Evolutionary conservation across 2,329 filamentous ascomycete species (phyloP).

Genomic region (Nemania bipapillata): DNA sequence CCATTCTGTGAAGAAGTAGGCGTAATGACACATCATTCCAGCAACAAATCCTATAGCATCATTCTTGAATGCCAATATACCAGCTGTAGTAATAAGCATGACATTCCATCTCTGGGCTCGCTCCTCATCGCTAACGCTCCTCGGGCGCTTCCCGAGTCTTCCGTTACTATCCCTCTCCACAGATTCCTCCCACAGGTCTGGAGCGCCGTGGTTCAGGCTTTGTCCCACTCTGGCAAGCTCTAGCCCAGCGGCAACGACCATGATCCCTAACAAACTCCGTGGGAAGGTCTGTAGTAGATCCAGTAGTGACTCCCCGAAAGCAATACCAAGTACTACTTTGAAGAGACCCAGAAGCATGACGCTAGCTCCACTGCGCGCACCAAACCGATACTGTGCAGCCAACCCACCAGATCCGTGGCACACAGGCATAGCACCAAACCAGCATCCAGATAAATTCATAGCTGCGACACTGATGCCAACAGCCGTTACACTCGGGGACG

Average conservation of each 20-base stretch:
- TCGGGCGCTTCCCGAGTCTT: slow-evolving; percentile 53
- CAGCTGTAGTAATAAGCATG: slow-evolving; percentile 87
- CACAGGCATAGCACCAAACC: slow-evolving; percentile 91
- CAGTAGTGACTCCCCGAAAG: slow-evolving; percentile 79
- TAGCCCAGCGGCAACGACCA: slow-evolving; percentile 89
- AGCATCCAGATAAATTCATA: slow-evolving; percentile 87
- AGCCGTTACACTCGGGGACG: slow-evolving; percentile 75
- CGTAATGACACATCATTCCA: slow-evolving; percentile 81
- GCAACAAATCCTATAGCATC: slow-evolving; percentile 87
- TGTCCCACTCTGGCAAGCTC: slow-evolving; percentile 88
- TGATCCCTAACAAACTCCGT: slow-evolving; percentile 79
- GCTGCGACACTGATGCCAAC: slow-evolving; percentile 82
- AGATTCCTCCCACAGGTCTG: slow-evolving; percentile 60
- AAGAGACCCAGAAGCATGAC: slow-evolving; percentile 80
- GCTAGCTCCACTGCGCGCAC: slow-evolving; percentile 85
- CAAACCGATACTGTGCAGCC: slow-evolving; percentile 90
- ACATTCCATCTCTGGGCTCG: slow-evolving; percentile 82
- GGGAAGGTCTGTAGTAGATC: slow-evolving; percentile 78
- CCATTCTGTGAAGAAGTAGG: slow-evolving; percentile 64
- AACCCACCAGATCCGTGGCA: slow-evolving; percentile 93
- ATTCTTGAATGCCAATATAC: slow-evolving; percentile 86
- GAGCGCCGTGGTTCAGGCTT: slow-evolving; percentile 78
- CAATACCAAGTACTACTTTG: slow-evolving; percentile 79
- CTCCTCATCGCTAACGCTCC: slow-evolving; percentile 72
- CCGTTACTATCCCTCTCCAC: slow-evolving; percentile 54